phyloP scores from a whole-genome alignment of 306 rosid species.

The Prosopis cineraria region DNA sequence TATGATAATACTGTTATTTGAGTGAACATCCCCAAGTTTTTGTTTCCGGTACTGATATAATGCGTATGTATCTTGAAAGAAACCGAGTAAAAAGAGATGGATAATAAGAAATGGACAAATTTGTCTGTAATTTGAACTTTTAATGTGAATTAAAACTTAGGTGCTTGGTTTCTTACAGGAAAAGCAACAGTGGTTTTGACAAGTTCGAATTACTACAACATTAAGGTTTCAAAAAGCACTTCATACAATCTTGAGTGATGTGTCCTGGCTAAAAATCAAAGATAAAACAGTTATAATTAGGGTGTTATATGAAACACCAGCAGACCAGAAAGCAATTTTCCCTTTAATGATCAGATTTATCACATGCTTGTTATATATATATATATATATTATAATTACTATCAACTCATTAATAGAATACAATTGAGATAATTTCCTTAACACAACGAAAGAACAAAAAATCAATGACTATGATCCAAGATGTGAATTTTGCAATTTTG shows the following conservation, averaged over 20 bases:
- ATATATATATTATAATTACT: too few species aligned
- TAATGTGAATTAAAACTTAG: too few species aligned
- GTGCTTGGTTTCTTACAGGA: too few species aligned
- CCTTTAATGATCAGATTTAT: background rate
- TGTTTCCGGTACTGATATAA: background rate
- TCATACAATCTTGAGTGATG: too few species aligned
- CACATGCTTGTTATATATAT: background rate
- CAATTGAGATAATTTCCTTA: background rate
- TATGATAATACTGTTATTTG: background rate
- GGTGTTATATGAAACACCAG: background rate
- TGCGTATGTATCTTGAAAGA: background rate
- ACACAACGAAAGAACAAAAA: background rate
- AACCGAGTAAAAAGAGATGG: too few species aligned
- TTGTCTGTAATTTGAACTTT: too few species aligned
- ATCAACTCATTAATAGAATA: background rate
- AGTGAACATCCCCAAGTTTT: background rate
- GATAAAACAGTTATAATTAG: background rate
- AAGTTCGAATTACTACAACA: background rate
- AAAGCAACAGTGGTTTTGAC: background rate
- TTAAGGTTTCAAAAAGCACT: background rate
- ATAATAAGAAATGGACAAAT: too few species aligned
- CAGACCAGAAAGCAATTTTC: background rate
- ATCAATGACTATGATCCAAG: background rate
- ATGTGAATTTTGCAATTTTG: background rate
- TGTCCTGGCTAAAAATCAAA: background rate